Percentiles rank a stretch among this genome's conserved stretches.
Conservation (phyloP, 2,329 filamentous ascomycete species). For the Colletotrichum tropicicola region DNA sequence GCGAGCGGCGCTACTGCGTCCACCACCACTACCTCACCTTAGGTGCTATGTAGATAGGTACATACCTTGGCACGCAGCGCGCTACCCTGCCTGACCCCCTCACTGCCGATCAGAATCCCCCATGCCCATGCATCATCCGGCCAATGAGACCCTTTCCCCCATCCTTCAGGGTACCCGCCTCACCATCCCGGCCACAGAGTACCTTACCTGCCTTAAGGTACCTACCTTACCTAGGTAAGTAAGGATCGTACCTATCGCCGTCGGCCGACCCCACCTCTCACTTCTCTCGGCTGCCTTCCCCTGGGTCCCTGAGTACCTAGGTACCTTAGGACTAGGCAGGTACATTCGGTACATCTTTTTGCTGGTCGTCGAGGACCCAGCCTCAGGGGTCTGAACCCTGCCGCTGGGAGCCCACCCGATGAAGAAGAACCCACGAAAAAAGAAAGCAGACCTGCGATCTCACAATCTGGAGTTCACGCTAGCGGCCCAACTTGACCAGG, state of each 20-base stretch:
- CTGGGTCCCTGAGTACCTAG: too few relatives aligned
- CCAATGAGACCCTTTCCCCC: too few relatives aligned
- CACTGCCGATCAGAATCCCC: slow-evolving; percentile 6
- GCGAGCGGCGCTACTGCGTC: too few relatives aligned
- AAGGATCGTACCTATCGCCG: too few relatives aligned
- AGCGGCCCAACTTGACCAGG: slow-evolving; percentile 24
- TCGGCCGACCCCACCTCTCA: background rate
- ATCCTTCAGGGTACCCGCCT: too few relatives aligned
- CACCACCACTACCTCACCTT: too few relatives aligned
- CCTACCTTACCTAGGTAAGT: too few relatives aligned
- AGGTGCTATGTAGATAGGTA: too few relatives aligned
- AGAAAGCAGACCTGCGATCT: slow-evolving; percentile 19
- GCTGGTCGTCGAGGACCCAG: background rate
- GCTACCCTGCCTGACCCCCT: background rate
- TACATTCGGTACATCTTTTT: too few relatives aligned
- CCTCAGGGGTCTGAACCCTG: background rate
- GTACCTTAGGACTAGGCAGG: too few relatives aligned
- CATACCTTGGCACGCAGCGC: background rate
- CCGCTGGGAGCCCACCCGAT: background rate
- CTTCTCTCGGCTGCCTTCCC: background rate
- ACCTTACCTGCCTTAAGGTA: too few relatives aligned
- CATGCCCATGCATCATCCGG: background rate
- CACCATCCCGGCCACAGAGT: too few relatives aligned
- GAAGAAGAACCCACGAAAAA: slow-evolving; percentile 14
- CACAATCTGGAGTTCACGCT: slow-evolving; percentile 24